Evolutionary conservation across 306 rosid genomes (phyloP).

Genomic region (Castanea sativa): DNA sequence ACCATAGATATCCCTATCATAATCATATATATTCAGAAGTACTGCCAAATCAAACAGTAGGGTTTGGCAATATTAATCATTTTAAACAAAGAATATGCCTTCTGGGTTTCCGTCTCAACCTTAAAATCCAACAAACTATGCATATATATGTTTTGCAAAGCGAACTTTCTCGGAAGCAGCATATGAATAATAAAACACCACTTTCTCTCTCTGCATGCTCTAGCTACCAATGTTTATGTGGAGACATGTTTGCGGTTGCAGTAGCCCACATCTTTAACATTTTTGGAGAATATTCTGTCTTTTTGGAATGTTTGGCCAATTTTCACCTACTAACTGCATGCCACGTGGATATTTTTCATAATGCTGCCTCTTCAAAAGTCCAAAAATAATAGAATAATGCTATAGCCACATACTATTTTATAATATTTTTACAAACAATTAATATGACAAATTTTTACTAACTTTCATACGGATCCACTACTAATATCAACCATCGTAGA

Average conservation of each 20-base stretch:
- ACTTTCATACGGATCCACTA: fast-evolving
- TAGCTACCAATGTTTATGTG: background rate
- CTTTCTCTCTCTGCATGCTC: background rate
- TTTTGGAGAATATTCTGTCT: no score
- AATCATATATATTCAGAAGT: no score
- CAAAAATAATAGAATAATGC: no score
- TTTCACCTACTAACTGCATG: no score
- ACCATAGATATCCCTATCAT: no score
- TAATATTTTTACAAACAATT: fast-evolving
- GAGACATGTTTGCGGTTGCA: background rate
- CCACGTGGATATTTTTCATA: no score
- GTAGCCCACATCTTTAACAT: no score
- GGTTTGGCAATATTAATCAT: background rate
- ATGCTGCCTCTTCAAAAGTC: no score
- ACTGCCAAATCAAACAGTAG: no score
- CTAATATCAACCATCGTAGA: no score
- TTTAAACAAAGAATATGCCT: conserved; percentile 9
- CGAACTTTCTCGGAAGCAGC: conserved; percentile 35
- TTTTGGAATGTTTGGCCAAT: no score
- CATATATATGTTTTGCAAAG: background rate
- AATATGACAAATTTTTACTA: no score
- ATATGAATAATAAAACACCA: conserved; percentile 5
- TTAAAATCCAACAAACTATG: conserved; percentile 1
- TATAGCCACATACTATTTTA: fast-evolving
- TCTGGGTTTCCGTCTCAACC: background rate